Evolutionary conservation across 176 grass and related monocot genomes (phyloP).

Genomic region (Phoenix roebelenii): DNA sequence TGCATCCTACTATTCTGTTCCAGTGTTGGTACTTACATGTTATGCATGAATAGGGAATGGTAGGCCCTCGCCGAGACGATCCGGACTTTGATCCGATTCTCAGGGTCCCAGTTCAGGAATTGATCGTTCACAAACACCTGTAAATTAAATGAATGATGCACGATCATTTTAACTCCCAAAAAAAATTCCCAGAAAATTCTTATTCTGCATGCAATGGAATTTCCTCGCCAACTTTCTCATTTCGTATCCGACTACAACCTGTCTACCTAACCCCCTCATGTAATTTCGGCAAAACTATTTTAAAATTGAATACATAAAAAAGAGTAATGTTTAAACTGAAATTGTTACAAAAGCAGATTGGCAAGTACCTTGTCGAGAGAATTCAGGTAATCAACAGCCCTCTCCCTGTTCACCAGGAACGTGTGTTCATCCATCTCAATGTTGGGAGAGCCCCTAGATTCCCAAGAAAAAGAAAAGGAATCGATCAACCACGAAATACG

Average conservation of each 20-base stretch:
- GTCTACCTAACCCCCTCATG: no score
- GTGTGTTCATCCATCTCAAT: conserved; percentile 99
- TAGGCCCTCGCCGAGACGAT: conserved; percentile 93
- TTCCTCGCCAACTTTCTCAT: no score
- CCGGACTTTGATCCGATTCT: conserved; percentile 95
- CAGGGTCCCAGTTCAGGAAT: conserved; percentile 96
- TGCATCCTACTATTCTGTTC: conserved; percentile 8
- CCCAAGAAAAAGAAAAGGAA: background rate
- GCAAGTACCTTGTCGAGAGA: conserved; percentile 76
- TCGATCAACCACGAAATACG: background rate
- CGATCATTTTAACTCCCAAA: no score
- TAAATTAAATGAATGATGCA: background rate
- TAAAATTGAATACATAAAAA: no score
- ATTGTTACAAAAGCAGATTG: no score
- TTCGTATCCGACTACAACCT: no score
- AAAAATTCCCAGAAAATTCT: no score
- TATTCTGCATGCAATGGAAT: no score
- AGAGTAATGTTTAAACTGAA: no score
- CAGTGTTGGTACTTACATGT: conserved; percentile 71
- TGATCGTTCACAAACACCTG: conserved; percentile 97
- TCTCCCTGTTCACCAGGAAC: conserved; percentile 84
- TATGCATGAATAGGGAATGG: conserved; percentile 99
- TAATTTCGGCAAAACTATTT: no score
- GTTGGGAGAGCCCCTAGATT: conserved; percentile 66
- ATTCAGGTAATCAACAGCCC: conserved; percentile 95